These are phyloP conservation scores for Pythium apleroticum DNA, from an alignment of 352 stramenopile species.

Conservation along the genomic window DNA sequence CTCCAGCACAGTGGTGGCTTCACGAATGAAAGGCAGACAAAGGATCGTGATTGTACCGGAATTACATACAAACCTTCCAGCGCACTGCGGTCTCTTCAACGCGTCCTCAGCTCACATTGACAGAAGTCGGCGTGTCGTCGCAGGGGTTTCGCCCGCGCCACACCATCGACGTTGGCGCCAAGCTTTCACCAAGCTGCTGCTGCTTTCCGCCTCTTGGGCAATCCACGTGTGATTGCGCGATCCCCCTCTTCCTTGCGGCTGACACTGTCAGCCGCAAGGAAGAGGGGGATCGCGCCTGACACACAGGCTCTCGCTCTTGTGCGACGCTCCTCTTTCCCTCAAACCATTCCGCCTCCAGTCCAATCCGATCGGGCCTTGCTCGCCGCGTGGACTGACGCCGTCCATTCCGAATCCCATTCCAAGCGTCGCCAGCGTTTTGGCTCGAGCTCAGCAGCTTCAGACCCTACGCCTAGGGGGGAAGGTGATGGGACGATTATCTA, in stretches of 20 bases:
- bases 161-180: background rate
- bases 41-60: too few relatives aligned
- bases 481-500: constrained; percentile 24
- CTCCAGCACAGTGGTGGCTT: too few relatives aligned
- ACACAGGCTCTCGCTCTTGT: background rate
- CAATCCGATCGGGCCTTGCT: background rate
- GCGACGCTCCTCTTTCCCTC: background rate
- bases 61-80: too few relatives aligned
- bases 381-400: background rate
- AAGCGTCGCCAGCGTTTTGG: background rate
- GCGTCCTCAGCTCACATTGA: background rate
- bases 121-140: background rate
- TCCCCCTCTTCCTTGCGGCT: background rate
- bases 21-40: too few relatives aligned
- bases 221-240: background rate
- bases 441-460: constrained; percentile 22
- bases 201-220: background rate
- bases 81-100: too few relatives aligned
- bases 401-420: constrained; percentile 4
- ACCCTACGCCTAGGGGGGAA: constrained; percentile 17
- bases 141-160: background rate
- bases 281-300: background rate
- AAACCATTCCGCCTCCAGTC: constrained; percentile 25
- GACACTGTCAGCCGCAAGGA: too few relatives aligned
- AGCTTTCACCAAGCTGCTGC: too few relatives aligned